Percentiles rank a stretch among this genome's conserved stretches.
Evolutionary conservation across 768 basidiomycete species (phyloP).

Genomic region (Pleurotus platypus): DNA sequence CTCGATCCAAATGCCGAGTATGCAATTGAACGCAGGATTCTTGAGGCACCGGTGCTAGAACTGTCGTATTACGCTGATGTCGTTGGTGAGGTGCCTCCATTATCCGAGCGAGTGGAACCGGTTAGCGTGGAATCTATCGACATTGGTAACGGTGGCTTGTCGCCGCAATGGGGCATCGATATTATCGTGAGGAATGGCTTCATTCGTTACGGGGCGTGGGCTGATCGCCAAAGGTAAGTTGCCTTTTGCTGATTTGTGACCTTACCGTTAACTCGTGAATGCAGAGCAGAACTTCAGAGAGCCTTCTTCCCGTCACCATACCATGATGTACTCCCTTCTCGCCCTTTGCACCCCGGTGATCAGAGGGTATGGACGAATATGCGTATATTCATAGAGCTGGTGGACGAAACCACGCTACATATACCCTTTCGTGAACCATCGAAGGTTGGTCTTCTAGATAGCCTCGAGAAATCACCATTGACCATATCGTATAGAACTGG

Average conservation of each 20-base stretch:
- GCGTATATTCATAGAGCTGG: constrained; percentile 78
- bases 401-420: constrained; percentile 70
- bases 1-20: constrained; percentile 74
- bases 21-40: constrained; percentile 78
- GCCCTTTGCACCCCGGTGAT: constrained; percentile 69
- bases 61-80: constrained; percentile 85
- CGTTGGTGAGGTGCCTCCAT: constrained; percentile 67
- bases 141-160: constrained; percentile 81
- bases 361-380: constrained; percentile 79
- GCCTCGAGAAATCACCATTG: too few relatives aligned
- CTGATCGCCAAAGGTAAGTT: constrained; percentile 82
- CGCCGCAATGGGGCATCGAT: constrained; percentile 94
- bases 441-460: constrained; percentile 46
- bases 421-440: constrained; percentile 92
- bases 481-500: constrained; percentile 64
- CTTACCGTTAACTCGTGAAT: constrained; percentile 3
- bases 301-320: constrained; percentile 83
- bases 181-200: constrained; percentile 72
- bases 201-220: constrained; percentile 92
- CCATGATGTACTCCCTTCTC: constrained; percentile 54
- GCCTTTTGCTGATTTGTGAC: background rate
- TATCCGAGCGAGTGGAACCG: constrained; percentile 22
- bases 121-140: constrained; percentile 48
- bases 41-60: constrained; percentile 77
- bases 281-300: constrained; percentile 71